Evolutionary conservation across 805 yeast genomes (phyloP), one percentile per base, ranked within the genome.

Genomic region (Cyberlindnera galapagoensis): DNA sequence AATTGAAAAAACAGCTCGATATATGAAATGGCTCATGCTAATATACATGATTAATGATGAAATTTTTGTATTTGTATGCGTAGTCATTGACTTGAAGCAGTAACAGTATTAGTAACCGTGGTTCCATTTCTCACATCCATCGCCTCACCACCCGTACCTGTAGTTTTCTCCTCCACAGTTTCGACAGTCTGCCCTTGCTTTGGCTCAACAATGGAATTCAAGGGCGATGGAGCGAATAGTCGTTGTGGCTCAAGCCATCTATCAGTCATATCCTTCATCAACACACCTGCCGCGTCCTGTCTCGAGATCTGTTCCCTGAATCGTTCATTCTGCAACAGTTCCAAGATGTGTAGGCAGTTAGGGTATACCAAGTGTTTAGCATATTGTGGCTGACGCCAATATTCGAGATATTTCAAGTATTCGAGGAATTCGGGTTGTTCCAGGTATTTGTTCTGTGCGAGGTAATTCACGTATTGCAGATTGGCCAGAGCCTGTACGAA

Each of bases 401-500:
- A 87, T 51, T 80, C 85, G 31, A 90, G 64, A 52, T 90, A 90
- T 18, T 76, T 68, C 39, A 90, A 60, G 51, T 90, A 90, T 38
- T 75, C 73, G 20, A 86, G 62, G 46, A 90, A 88, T 31, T 71
- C 69, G 18, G 70, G 76, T 47, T 82, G 80, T 46, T 80, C 79
- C 9, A 88, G 63, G 50, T 77, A 77, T 36, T 78, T 77, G 44
- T 78, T 82, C 56, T 88, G 96, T 3, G 96, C 95, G 17, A 90
- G 65, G 49, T 76, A 87, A 43, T 85, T 79, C 35, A 90, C 67
- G 52, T 88, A 90, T 54, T 81, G 95, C 27, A 90, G 76, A 56
- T 90, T 92, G 3, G 95, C 85, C 21, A 90, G 65, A 11, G 95
- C 80, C 59, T 90, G 97, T 4, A 90, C 94, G 59, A 90, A 90